A percentile compares a stretch with the other conserved stretches of the same genome.
Evolutionary conservation across 768 basidiomycete genomes (phyloP).

Genomic region (Tephrocybe sp.): DNA sequence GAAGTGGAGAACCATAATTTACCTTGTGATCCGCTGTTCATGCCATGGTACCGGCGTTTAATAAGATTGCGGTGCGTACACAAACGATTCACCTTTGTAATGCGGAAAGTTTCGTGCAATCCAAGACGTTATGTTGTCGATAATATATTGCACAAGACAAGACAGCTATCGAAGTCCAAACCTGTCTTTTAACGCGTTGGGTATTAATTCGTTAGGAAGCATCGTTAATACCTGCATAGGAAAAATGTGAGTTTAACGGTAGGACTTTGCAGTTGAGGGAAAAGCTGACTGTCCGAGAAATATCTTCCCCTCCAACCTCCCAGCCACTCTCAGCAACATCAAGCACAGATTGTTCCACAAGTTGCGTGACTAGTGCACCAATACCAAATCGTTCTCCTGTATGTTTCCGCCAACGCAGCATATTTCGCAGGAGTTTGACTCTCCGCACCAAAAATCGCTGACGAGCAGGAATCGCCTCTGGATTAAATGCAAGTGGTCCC

Average conservation of each 20-base stretch:
- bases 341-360: constrained; percentile 60
- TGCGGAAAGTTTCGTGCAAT: neutral
- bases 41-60: too few species aligned
- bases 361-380: constrained; percentile 48
- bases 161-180: constrained; percentile 13
- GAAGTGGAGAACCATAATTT: too few species aligned
- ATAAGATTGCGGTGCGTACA: too few species aligned
- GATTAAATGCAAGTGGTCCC: constrained; percentile 58
- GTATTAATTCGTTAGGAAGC: constrained; percentile 33
- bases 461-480: constrained; percentile 70
- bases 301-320: constrained; percentile 82
- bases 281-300: constrained; percentile 52
- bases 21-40: too few species aligned
- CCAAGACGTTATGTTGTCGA: neutral
- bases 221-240: constrained; percentile 30
- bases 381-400: constrained; percentile 57
- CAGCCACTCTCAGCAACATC: constrained; percentile 74
- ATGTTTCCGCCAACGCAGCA: constrained; percentile 76
- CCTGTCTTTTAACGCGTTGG: constrained; percentile 20
- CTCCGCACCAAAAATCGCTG: constrained; percentile 63
- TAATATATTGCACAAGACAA: neutral
- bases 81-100: neutral
- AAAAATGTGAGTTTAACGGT: neutral
- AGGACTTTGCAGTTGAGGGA: constrained; percentile 3
- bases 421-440: constrained; percentile 69